These are phyloP conservation scores for Centrapalus pauciflorus DNA, from an alignment of 129 eudicot species.

Conservation along the genomic window DNA sequence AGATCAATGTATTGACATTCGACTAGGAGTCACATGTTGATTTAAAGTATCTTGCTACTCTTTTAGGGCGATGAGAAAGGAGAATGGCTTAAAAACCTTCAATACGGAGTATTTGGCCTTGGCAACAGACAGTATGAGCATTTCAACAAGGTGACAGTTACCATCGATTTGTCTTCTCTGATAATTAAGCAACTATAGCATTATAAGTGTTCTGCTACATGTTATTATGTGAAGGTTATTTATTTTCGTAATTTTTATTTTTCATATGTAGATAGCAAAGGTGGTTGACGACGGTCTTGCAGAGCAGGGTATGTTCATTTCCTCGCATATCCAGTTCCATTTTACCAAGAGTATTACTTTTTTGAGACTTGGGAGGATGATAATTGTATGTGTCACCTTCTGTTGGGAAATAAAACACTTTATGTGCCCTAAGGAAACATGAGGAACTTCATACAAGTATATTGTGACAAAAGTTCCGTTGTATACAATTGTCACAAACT, in stretches of 20 bases:
- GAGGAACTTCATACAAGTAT: background rate
- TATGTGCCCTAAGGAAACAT: background rate
- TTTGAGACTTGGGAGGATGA: background rate
- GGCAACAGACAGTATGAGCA: conserved; percentile 97
- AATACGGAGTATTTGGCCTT: conserved; percentile 88
- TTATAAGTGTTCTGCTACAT: background rate
- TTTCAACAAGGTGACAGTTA: conserved; percentile 76
- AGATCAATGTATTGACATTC: background rate
- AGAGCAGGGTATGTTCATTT: conserved; percentile 63
- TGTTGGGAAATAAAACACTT: conserved; percentile 3
- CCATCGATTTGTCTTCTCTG: background rate
- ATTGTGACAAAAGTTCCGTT: background rate
- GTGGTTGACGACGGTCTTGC: conserved; percentile 63
- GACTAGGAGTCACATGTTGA: background rate
- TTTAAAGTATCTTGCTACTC: background rate
- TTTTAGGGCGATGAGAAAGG: conserved; percentile 64
- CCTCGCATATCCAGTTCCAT: background rate
- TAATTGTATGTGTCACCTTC: background rate
- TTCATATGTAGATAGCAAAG: conserved; percentile 58
- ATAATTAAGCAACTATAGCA: background rate
- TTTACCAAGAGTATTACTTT: background rate
- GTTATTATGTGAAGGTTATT: conserved; percentile 1
- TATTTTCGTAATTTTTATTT: background rate
- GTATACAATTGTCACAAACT: background rate
- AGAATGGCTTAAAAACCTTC: conserved; percentile 77